Base-by-base conservation (phyloP, 2,329 filamentous ascomycete species). In the Beauveria bassiana region DNA sequence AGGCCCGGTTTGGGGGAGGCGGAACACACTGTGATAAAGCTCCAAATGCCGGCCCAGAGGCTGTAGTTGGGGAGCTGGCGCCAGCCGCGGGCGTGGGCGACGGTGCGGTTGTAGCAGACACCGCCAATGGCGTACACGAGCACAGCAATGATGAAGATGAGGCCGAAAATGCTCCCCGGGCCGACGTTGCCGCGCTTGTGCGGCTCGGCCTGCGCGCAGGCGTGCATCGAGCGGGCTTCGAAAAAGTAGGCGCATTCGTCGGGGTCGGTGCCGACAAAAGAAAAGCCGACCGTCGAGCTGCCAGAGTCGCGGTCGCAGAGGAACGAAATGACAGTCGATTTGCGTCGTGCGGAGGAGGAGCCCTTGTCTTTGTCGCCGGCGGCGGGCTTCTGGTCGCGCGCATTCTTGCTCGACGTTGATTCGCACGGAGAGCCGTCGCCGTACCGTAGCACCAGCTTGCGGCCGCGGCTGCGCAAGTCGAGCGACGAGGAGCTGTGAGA, bases 211-310 rank as follows among this genome's bases (percentile, higher is more conserved):
- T 79, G 79, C 14, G 82, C 79, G 68, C 95, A 99, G 12, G 93
- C 93, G 66, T 91, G 89, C 51, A 85, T 82, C 26, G 91, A 95
- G 66, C 93, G 89, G 55, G 93, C 88, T 73, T 98, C 93, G 77
- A 99, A 99, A 75, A 96, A 90, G 76, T 98, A 99, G 34, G 91
- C 86, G 80, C 95, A 99, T 63, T 96, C 88, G 71, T 98, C 93
- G 46, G 90, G 88, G 64, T 93, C 88, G 49, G 79, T 78, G 63
- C 90, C 91, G 63, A 98, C 88, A 72, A 96, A 99, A 22, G 90
- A 91, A 43, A 95, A 80, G 5, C 84, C 82, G 4, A 92, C 87
- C 46, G 84, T 81, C 5, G 84, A 83, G 34, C 81, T 82, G 1
- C 87, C 79, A 1, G 90, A 86, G 68, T 97, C 92, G 64, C 85